These are phyloP conservation scores for Schrenkiella parvula DNA, from an alignment of 345 rosid genomes.

Conservation along the genomic window DNA sequence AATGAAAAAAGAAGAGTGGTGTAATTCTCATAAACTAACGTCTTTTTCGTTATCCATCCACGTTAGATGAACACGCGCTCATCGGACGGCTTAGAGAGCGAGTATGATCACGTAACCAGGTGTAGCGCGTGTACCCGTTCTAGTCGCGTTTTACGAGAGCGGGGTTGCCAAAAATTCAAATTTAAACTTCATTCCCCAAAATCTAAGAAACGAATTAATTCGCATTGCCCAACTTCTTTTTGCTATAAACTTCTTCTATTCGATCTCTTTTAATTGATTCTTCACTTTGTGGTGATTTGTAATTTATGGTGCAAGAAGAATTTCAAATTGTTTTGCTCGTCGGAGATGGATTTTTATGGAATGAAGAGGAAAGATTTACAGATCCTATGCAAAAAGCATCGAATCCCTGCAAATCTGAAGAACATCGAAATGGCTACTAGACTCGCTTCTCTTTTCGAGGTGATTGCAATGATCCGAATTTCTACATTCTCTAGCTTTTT, in stretches of 20 bases:
- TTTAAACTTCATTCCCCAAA: neutral
- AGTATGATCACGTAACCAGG: neutral
- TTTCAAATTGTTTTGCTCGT: neutral
- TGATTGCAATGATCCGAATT: neutral
- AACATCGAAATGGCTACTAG: slow-evolving; percentile 50
- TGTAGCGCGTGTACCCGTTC: neutral
- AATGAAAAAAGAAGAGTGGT: no score
- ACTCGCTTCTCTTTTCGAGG: slow-evolving; percentile 41
- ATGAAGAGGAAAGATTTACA: slow-evolving; percentile 59
- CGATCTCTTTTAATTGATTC: neutral
- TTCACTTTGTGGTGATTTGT: neutral
- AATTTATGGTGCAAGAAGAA: slow-evolving; percentile 3
- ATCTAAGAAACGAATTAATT: neutral
- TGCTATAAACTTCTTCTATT: no score
- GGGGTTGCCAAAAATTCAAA: slow-evolving; percentile 6
- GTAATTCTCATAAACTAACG: no score
- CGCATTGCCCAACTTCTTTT: neutral
- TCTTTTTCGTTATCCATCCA: neutral
- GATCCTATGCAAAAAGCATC: slow-evolving; percentile 51
- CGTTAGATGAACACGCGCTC: neutral
- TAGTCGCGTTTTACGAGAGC: neutral
- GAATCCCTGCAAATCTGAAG: slow-evolving; percentile 53
- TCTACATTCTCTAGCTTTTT: no score
- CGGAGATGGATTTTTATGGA: slow-evolving; percentile 36
- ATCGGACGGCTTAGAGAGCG: neutral